Evolutionary conservation across 116 monocot species (phyloP).

Genomic region (Thalassia testudinum): DNA sequence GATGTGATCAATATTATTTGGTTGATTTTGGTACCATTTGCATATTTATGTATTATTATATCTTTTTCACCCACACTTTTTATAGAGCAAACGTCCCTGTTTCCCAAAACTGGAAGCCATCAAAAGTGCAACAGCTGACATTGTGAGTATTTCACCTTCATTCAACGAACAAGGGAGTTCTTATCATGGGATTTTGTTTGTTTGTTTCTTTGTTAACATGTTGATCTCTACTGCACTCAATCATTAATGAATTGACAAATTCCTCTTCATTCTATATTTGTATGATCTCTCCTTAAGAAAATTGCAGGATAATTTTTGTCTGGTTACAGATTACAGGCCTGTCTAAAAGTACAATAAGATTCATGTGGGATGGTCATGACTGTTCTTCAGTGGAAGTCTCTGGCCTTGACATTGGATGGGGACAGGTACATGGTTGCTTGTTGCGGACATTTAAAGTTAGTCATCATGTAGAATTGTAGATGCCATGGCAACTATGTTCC

Average conservation of each 20-base stretch:
- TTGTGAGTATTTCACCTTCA: constrained; percentile 35
- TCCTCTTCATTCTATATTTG: too few relatives aligned
- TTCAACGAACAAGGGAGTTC: neutral
- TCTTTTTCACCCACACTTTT: neutral
- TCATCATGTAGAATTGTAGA: too few relatives aligned
- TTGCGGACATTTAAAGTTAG: too few relatives aligned
- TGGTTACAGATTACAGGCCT: constrained; percentile 58
- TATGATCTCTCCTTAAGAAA: too few relatives aligned
- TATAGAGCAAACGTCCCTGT: constrained; percentile 69
- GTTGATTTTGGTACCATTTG: neutral
- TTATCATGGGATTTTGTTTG: neutral
- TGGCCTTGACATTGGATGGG: constrained; percentile 99
- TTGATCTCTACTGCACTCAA: neutral
- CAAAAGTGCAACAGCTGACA: constrained; percentile 79
- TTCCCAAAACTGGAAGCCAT: constrained; percentile 91
- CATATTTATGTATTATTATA: neutral
- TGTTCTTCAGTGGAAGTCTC: constrained; percentile 83
- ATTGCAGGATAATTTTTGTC: neutral
- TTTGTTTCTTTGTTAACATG: neutral
- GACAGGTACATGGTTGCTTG: constrained; percentile 84
- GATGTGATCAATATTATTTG: neutral
- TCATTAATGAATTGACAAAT: too few relatives aligned
- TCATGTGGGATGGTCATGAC: constrained; percentile 49
- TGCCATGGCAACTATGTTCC: too few relatives aligned
- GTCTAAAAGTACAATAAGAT: constrained; percentile 28